Base-by-base conservation (phyloP, 192 early-diverging fungal species). In the Backusella australiensis region DNA sequence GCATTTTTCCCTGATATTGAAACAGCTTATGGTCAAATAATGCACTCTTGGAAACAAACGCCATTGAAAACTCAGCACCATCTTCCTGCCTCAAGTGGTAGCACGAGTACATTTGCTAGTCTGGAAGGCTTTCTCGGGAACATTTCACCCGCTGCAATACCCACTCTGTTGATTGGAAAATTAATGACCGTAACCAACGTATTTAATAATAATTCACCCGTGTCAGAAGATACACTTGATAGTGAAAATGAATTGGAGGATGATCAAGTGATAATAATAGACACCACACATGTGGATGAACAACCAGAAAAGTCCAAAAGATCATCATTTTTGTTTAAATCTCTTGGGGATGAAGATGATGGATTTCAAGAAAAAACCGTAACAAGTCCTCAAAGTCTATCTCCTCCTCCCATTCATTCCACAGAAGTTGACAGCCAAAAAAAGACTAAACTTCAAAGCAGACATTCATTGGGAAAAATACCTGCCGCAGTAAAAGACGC, bases 1-100 rank as follows among this genome's bases (percentile, higher is more conserved):
- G 85, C 90, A 0, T 90, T 89, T 79, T 90, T 92, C 49, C 80
- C 83, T 26, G 82, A 92, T 59, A 84, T 83, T 11, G 67, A 78
- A 4, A 67, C 71, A 15, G 78, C 82, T 3, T 74, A 78, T 59
- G 71, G 71, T 21, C 69, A 83, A 29, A 53, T 89, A 26, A 76
- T 32, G 2, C 15, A 42, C 3, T 9, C 67, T 17, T 75, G 74
- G 74, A 44, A 42, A 35, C 15, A 23, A 46, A 36, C 41, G 0
- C 36, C 52, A 63, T 7, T 59, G 1, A 73, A 56, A 6, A 23
- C 36, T 14, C 41, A n/a, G 15, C 44, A 59, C 9, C 75, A 66
- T 29, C 52, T 7, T 77, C 76, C 46, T 70, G 77, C 34, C 41
- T 71, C 68, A 6, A 19, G 8, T 44, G 49, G 2, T 63, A 73